Evolutionary conservation across 495 filamentous ascomycete species (phyloP).

Genomic region (Trichoderma reesei): DNA sequence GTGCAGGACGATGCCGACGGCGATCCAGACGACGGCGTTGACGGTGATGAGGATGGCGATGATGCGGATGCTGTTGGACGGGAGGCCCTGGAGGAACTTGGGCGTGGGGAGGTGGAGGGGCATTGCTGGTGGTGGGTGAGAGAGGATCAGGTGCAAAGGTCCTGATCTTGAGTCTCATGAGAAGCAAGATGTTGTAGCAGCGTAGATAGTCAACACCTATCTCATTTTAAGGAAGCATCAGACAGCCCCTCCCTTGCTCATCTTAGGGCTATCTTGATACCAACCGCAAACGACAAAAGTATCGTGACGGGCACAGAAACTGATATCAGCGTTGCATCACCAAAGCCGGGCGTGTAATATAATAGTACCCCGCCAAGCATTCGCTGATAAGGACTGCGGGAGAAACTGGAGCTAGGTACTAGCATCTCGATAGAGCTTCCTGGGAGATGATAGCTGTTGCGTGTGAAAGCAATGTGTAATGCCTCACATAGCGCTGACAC

Average conservation of each 20-base stretch:
- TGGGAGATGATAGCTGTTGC: not conserved
- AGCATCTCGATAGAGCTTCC: not conserved
- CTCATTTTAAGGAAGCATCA: not conserved
- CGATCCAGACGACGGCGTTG: conserved; percentile 67
- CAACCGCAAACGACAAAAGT: not conserved
- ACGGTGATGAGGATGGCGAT: conserved; percentile 53
- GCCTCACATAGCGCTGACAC: not conserved
- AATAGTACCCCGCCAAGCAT: not conserved
- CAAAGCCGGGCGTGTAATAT: not conserved
- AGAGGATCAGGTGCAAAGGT: too few species aligned
- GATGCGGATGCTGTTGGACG: conserved; percentile 54
- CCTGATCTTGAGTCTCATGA: too few species aligned
- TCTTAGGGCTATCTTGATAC: not conserved
- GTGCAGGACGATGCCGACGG: conserved; percentile 56
- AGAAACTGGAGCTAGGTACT: not conserved
- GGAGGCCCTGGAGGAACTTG: conserved; percentile 35
- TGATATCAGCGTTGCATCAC: not conserved
- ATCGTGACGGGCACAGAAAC: not conserved
- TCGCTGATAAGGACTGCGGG: not conserved
- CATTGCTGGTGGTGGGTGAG: not conserved
- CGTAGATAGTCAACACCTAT: not conserved
- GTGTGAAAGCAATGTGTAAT: not conserved
- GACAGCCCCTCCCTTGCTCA: not conserved
- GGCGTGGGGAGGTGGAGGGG: not conserved
- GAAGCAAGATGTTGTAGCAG: too few species aligned